phyloP scores from a whole-genome alignment of 2,329 filamentous ascomycete species.

The Colletotrichum phormii region DNA sequence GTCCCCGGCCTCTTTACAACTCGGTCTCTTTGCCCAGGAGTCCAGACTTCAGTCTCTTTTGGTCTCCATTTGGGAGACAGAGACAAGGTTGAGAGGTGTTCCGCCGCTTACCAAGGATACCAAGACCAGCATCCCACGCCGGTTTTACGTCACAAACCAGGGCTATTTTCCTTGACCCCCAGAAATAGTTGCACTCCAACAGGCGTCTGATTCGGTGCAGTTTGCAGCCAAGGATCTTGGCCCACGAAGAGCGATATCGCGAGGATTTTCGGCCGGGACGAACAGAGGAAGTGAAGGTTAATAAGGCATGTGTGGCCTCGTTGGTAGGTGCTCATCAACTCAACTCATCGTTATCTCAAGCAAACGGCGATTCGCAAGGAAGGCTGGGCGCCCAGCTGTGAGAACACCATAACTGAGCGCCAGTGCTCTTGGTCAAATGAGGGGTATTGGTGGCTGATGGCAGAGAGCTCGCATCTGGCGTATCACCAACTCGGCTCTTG shows the following conservation, averaged over 20 bases:
- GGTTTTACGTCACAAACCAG: conserved; percentile 25
- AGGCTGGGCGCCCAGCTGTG: conserved; percentile 7
- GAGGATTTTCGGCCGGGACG: not conserved
- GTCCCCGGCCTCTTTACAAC: not conserved
- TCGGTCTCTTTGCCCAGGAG: conserved; percentile 1
- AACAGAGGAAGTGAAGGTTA: not conserved
- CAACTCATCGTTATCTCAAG: not conserved
- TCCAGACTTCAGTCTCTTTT: conserved; percentile 4
- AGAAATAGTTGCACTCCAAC: not conserved
- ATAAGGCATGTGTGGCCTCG: not conserved
- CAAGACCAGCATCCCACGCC: conserved; percentile 16
- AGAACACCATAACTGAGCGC: not conserved
- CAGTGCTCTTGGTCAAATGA: not conserved
- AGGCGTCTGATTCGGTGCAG: conserved; percentile 11
- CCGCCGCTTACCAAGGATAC: conserved; percentile 32
- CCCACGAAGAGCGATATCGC: not conserved
- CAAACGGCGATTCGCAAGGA: not conserved
- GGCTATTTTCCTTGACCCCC: not conserved
- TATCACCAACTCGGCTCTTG: not conserved
- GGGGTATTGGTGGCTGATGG: not conserved
- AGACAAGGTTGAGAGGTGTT: not conserved
- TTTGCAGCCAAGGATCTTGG: conserved; percentile 28
- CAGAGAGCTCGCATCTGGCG: not conserved
- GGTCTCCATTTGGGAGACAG: not conserved
- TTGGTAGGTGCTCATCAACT: not conserved